These are phyloP conservation scores for Stemphylium lycopersici DNA, from an alignment of 2,329 filamentous ascomycete genomes.

Conservation along the genomic window DNA sequence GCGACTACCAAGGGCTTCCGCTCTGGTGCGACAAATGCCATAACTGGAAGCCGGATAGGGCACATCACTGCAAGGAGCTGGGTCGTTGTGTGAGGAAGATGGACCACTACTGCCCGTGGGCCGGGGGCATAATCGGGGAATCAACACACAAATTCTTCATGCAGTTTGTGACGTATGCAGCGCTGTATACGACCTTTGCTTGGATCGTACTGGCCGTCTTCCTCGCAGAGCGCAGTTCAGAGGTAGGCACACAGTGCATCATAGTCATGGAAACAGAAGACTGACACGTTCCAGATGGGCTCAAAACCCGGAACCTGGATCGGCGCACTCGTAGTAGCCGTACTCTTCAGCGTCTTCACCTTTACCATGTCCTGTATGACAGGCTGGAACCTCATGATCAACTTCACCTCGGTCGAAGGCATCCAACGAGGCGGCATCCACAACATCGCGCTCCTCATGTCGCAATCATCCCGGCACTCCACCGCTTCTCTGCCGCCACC, in stretches of 20 bases:
- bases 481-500: constrained; percentile 6
- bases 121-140: constrained; percentile 90
- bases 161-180: constrained; percentile 80
- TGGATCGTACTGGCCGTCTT: constrained; percentile 70
- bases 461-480: constrained; percentile 20
- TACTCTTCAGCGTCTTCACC: constrained; percentile 81
- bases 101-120: constrained; percentile 96
- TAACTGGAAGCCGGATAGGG: constrained; percentile 86
- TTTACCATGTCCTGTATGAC: constrained; percentile 77
- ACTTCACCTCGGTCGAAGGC: constrained; percentile 85
- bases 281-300: constrained; percentile 19
- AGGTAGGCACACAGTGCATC: no score
- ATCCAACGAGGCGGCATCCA: constrained; percentile 67
- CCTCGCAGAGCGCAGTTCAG: constrained; percentile 60
- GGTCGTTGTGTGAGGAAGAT: constrained; percentile 84
- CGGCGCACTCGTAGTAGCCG: constrained; percentile 68
- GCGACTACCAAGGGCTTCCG: constrained; percentile 78
- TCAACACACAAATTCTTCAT: constrained; percentile 90
- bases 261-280: no score
- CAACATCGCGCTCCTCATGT: constrained; percentile 71
- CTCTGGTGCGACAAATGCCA: constrained; percentile 84
- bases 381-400: constrained; percentile 70
- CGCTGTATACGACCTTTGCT: constrained; percentile 69
- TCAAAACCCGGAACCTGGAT: constrained; percentile 57
- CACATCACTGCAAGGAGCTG: constrained; percentile 85